Percentiles rank a stretch among this genome's conserved stretches.
Conservation (phyloP, 208 protist species). For the Acanthamoeba royreba region DNA sequence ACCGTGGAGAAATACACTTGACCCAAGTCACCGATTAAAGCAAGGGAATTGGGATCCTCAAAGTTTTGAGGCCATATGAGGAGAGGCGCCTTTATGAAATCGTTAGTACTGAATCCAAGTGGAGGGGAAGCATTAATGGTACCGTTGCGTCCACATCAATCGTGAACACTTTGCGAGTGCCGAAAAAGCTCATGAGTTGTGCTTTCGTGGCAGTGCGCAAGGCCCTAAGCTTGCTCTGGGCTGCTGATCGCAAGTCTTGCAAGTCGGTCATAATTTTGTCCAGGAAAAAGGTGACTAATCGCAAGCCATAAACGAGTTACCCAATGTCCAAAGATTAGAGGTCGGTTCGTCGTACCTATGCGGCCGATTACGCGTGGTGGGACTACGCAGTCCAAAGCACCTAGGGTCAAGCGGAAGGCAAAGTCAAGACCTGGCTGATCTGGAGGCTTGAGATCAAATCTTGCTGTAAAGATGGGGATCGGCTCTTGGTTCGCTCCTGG, state of each 20-base stretch:
- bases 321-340: no score
- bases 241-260: slow-evolving; percentile 8
- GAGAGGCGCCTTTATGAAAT: background rate
- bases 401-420: background rate
- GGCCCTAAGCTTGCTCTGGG: slow-evolving; percentile 4
- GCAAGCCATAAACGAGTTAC: background rate
- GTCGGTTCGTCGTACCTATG: slow-evolving; percentile 28
- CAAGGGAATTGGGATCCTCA: background rate
- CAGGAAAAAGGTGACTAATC: slow-evolving; percentile 41
- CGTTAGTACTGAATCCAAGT: background rate
- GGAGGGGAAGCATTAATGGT: background rate
- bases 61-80: slow-evolving; percentile 31
- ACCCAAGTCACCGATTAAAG: slow-evolving; percentile 25
- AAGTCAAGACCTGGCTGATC: slow-evolving; percentile 9
- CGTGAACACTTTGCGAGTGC: background rate
- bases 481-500: background rate
- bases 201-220: slow-evolving; percentile 19
- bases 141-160: slow-evolving; percentile 40
- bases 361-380: background rate
- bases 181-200: slow-evolving; percentile 5
- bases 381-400: slow-evolving; percentile 2
- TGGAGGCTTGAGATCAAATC: slow-evolving; percentile 23
- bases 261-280: slow-evolving; percentile 19
- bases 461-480: background rate
- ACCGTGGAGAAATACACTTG: slow-evolving; percentile 20